Evolutionary conservation across 192 early-diverging fungal genomes (phyloP), one percentile per base, ranked within the genome.

Genomic region (Phlyctochytrium arcticum): DNA sequence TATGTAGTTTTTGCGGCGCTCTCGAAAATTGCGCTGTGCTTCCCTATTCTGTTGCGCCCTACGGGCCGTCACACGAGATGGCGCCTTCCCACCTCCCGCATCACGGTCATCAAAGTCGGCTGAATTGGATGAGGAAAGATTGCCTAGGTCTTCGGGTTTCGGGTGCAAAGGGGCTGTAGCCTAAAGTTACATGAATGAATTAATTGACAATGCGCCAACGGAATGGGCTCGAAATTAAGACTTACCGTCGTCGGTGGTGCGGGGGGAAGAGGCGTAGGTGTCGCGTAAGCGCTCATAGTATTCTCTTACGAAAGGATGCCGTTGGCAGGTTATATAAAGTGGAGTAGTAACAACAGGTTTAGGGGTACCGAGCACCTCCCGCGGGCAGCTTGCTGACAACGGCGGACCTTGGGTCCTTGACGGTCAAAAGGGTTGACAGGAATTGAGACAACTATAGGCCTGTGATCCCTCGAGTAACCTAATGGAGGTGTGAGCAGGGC

Each of bases 11-110:
- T 92, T 86, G 57, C 87, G 83, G 33, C 93, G 84, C 71, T 93
- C 90, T 39, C 93, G 87, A 73, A 95, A 95, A 5, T 89, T 88
- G 2, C 90, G 81, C 72, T 95, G 93, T 4, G 93, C 93, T 3
- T 88, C 90, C 15, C 93, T 81, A 70, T 95, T 95, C 68, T 95
- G 93, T 31, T 65, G 46, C 10, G 71, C 71, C 17, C 71, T 63
- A 19, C 57, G 35, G 9, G 64, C 54, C 2, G 64, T 60, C n/a
- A 64, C 62, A 33, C 69, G 60, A 15, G 58, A 54, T 8, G 60
- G 56, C 0, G 57, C 63, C 39, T 49, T 54, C 9, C 51, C 51
- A 0, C 67, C 67, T 1, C 36, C 67, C 4, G 39, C 27, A 12
- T 55, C 33, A 15, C 51, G 64, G 9, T 55, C 64, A 24, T 66